phyloP scores from a whole-genome alignment of 441 rosid species.

The Corymbia calophylla region DNA sequence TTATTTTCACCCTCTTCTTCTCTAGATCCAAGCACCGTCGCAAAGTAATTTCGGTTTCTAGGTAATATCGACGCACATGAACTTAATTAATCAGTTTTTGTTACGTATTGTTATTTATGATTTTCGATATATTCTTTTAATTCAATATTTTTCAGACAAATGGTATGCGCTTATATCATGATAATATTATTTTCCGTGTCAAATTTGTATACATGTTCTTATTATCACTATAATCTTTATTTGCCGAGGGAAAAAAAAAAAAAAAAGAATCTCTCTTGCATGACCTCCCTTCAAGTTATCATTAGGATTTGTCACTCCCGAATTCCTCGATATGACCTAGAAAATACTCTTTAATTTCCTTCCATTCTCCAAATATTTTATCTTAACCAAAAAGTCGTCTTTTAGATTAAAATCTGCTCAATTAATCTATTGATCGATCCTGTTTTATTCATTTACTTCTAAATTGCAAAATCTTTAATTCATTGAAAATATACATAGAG shows the following conservation, averaged over 20 bases:
- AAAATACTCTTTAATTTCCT: fast-evolving
- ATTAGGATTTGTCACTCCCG: neutral
- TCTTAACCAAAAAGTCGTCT: fast-evolving
- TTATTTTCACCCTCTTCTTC: neutral
- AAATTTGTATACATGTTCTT: fast-evolving
- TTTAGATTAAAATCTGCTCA: fast-evolving
- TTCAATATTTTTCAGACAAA: neutral
- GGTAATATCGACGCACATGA: fast-evolving
- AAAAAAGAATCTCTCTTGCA: fast-evolving
- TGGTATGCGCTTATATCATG: fast-evolving
- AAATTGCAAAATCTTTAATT: fast-evolving
- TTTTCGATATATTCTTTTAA: neutral
- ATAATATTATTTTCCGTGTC: fast-evolving
- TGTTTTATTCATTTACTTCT: fast-evolving
- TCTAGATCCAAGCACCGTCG: neutral
- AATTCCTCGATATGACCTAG: neutral
- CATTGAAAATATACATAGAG: neutral
- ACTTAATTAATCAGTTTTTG: neutral
- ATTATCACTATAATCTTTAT: neutral
- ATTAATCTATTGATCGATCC: neutral
- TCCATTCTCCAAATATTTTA: neutral
- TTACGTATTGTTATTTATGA: fast-evolving
- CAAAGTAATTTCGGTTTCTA: neutral
- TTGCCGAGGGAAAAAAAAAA: too few species aligned
- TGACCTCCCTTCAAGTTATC: neutral